phyloP scores from a whole-genome alignment of 2,329 filamentous ascomycete species.

The Alternaria postmessia region DNA sequence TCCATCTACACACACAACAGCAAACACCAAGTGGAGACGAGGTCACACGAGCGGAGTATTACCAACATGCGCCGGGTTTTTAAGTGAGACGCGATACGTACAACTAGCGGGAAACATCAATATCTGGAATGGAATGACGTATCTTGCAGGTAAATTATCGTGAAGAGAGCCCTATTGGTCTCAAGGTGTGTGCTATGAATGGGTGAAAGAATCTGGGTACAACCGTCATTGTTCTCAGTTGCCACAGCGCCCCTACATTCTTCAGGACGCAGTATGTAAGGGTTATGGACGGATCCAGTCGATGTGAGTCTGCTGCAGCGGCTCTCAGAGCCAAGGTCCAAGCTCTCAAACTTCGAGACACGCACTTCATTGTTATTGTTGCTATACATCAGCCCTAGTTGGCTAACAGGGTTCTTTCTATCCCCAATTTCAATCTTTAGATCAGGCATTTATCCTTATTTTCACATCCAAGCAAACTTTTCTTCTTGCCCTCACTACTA shows the following conservation, averaged over 20 bases:
- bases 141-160: not conserved
- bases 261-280: not conserved
- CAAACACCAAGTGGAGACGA: not conserved
- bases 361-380: not conserved
- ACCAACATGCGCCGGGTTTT: not conserved
- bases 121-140: not conserved
- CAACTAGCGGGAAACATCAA: not conserved
- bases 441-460: not conserved
- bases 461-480: not conserved
- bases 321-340: not conserved
- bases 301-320: not conserved
- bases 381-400: not conserved
- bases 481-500: not conserved
- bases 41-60: not conserved
- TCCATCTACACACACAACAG: not conserved
- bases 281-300: not conserved
- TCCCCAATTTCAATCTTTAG: not conserved
- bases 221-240: not conserved
- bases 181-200: not conserved
- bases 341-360: not conserved
- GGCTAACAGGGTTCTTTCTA: not conserved
- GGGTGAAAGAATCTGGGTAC: not conserved
- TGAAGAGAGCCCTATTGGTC: not conserved
- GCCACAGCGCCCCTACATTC: not conserved
- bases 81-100: constrained; percentile 1